Evolutionary conservation across 2,329 filamentous ascomycete species (phyloP), one percentile per base, ranked within the genome.

Genomic region (Neobulgaria alba): DNA sequence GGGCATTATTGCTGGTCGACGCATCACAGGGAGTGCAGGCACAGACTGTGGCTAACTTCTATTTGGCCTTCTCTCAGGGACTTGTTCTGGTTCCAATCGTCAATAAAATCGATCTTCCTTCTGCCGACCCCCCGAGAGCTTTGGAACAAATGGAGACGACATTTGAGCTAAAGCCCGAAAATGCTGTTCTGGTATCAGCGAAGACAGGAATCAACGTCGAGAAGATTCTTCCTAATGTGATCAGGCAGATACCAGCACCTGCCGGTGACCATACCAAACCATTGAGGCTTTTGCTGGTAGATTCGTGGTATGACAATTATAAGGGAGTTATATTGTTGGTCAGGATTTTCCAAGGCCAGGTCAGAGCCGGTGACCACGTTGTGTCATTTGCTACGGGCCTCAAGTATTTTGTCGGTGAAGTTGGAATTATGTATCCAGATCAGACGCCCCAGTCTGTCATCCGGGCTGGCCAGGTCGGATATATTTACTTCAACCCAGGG

Each of bases 221-320:
- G 20, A 71, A 77, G n/a, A 69, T 98, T 3, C 67, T 98, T 30
- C 90, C 92, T 0, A 79, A 78, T 10, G 87, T 96, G 8, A 79
- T 98, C 29, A 82, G 93, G 51, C 72, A 82, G 45, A 83, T 98
- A 3, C 90, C 92, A 15, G 75, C 79, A 30, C 92, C 92, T 0
- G 63, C 75, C 1, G 92, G 92, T 3, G 79, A 92, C 53, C 65
- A 72, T 39, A 71, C 64, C 12, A 84, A 80, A 54, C 86, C 88
- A 1, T 63, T 95, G 42, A 80, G 85, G 44, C 74, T 96, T 64
- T 69, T 98, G 35, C 77, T 98, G 10, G 88, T 98, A 19, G 92
- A 98, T 63, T 95, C 89, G 16, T 98, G 92, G 92, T 98, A 98
- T 61, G 89, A 95, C 58, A 89, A 82, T 46, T 98, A 95, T 63